Conservation (phyloP, 495 filamentous ascomycete species). For the Aspergillus affinis region DNA sequence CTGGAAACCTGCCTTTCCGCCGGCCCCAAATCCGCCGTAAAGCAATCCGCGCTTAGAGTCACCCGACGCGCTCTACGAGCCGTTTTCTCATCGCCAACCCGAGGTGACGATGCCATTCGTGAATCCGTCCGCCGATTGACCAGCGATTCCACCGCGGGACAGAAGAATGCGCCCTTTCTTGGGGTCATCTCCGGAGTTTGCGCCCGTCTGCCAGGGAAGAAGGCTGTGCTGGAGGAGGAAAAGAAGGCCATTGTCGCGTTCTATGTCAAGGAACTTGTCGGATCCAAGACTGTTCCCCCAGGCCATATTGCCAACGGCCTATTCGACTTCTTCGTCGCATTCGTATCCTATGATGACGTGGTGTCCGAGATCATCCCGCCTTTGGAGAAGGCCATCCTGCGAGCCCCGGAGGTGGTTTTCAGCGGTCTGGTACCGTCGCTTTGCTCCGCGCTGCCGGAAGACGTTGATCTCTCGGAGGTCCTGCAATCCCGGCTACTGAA, state of each 20-base stretch:
- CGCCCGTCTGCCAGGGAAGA: slow-evolving; percentile 60
- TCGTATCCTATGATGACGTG: slow-evolving; percentile 74
- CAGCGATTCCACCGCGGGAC: slow-evolving; percentile 55
- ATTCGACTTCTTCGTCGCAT: slow-evolving; percentile 77
- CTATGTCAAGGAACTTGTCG: slow-evolving; percentile 80
- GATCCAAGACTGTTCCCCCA: slow-evolving; percentile 70
- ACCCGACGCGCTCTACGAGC: slow-evolving; percentile 72
- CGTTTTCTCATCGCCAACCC: slow-evolving; percentile 59
- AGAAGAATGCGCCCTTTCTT: slow-evolving; percentile 71
- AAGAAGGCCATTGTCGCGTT: slow-evolving; percentile 75
- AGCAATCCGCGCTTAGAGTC: slow-evolving; percentile 65
- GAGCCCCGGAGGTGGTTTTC: slow-evolving; percentile 87
- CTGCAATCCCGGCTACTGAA: slow-evolving; percentile 72
- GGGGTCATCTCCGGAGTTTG: slow-evolving; percentile 86
- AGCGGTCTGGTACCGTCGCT: slow-evolving; percentile 71
- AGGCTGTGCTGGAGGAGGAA: slow-evolving; percentile 55
- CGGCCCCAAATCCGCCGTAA: slow-evolving; percentile 55
- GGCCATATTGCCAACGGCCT: slow-evolving; percentile 70
- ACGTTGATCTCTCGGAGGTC: slow-evolving; percentile 73
- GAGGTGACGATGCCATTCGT: slow-evolving; percentile 57
- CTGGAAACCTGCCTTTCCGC: slow-evolving; percentile 75
- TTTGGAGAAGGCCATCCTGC: slow-evolving; percentile 82
- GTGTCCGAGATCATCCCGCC: slow-evolving; percentile 72
- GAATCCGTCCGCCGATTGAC: slow-evolving; percentile 65
- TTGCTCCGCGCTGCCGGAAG: slow-evolving; percentile 62